Evolutionary conservation across 2,329 filamentous ascomycete species (phyloP).

Genomic region (Fusarium sp.): DNA sequence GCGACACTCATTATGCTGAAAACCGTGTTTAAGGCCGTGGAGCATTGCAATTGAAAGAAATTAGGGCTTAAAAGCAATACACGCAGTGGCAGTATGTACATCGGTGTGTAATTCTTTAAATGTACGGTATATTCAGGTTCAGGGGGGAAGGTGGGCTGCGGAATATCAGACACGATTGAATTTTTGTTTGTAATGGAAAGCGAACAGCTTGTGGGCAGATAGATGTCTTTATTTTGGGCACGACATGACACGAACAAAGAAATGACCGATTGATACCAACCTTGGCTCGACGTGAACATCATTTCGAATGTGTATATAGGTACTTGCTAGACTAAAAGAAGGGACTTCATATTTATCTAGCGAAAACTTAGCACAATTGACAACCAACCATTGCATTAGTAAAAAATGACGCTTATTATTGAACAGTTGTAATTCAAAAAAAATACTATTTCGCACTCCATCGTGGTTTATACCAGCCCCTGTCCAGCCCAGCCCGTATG

Average conservation of each 20-base stretch:
- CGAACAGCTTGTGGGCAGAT: slow-evolving; percentile 24
- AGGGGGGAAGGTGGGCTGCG: background rate
- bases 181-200: slow-evolving; percentile 19
- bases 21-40: slow-evolving; percentile 5
- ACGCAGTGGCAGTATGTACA: slow-evolving; percentile 2
- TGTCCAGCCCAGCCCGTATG: slow-evolving; percentile 21
- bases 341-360: background rate
- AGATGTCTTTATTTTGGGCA: slow-evolving; percentile 32
- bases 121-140: slow-evolving; percentile 14
- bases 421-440: slow-evolving; percentile 40
- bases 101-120: slow-evolving; percentile 21
- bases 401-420: slow-evolving; percentile 37
- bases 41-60: background rate
- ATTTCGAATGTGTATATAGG: background rate
- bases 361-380: background rate
- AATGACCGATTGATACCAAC: slow-evolving; percentile 20
- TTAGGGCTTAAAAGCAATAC: background rate
- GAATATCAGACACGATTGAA: background rate
- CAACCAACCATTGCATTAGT: background rate
- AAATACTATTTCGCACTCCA: slow-evolving; percentile 32
- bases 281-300: background rate
- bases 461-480: slow-evolving; percentile 36
- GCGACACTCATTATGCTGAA: slow-evolving; percentile 17
- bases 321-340: background rate
- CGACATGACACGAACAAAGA: slow-evolving; percentile 38